Percentiles rank a stretch among this genome's conserved stretches.
Conservation (phyloP, 352 stramenopile species). For the Phytophthora hybrid region DNA sequence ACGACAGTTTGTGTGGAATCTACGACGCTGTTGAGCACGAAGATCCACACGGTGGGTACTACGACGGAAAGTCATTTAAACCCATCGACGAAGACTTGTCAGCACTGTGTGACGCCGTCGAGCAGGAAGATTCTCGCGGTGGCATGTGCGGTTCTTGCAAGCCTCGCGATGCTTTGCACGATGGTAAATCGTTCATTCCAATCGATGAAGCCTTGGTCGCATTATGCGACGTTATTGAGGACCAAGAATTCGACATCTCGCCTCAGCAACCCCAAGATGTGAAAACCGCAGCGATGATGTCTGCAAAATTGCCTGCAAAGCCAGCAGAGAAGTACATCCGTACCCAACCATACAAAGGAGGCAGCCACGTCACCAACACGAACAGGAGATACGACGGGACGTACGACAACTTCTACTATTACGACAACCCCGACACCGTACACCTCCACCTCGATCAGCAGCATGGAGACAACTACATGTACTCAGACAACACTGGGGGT, state of each 20-base stretch:
- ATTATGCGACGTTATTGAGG: background rate
- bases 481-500: background rate
- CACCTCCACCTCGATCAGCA: too few species aligned
- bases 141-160: too few species aligned
- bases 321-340: background rate
- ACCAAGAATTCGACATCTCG: background rate
- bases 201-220: background rate
- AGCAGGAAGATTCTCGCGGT: too few species aligned
- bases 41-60: background rate
- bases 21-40: conserved; percentile 8
- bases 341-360: background rate
- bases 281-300: background rate
- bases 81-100: background rate
- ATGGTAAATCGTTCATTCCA: too few species aligned
- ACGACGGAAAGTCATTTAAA: background rate
- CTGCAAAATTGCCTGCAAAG: background rate
- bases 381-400: background rate
- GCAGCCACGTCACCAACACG: background rate
- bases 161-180: too few species aligned
- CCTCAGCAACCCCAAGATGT: background rate
- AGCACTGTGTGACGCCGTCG: background rate
- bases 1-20: background rate
- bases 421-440: background rate
- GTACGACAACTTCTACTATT: background rate
- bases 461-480: too few species aligned